Evolutionary conservation across 2,329 filamentous ascomycete genomes (phyloP).

Genomic region (Paecilomyces sp.): DNA sequence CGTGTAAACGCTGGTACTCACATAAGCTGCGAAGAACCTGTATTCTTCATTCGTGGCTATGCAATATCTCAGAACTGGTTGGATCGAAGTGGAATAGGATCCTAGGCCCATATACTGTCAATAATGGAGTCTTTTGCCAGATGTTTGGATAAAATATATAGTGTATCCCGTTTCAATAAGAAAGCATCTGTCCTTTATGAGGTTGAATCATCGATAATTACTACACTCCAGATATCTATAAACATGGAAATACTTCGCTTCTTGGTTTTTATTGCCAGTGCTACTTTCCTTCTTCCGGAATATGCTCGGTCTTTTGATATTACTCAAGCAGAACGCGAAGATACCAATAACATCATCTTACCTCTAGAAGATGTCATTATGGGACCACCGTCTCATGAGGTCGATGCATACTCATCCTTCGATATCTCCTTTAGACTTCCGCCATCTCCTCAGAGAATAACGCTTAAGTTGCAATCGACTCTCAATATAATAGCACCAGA

Average conservation of each 20-base stretch:
- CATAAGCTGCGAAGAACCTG: no score
- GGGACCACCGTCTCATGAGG: not conserved
- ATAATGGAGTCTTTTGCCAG: no score
- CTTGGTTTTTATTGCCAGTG: not conserved
- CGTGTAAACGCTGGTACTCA: not conserved
- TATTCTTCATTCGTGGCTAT: no score
- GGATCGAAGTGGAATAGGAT: no score
- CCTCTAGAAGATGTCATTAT: not conserved
- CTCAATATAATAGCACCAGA: conserved; percentile 62
- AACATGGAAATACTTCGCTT: not conserved
- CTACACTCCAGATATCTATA: not conserved
- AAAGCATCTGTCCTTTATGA: not conserved
- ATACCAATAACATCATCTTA: not conserved
- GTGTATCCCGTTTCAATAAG: not conserved
- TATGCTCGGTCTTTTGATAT: not conserved
- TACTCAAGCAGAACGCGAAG: not conserved
- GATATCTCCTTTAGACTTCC: not conserved
- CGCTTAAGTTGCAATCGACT: conserved; percentile 39
- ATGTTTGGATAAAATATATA: no score
- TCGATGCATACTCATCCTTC: not conserved
- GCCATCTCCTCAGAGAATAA: not conserved
- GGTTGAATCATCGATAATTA: not conserved
- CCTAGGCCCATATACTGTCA: no score
- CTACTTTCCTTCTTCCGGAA: not conserved
- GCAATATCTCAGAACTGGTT: no score